phyloP scores from a whole-genome alignment of 2,329 filamentous ascomycete genomes.

The Aspergillus thermomutatus region DNA sequence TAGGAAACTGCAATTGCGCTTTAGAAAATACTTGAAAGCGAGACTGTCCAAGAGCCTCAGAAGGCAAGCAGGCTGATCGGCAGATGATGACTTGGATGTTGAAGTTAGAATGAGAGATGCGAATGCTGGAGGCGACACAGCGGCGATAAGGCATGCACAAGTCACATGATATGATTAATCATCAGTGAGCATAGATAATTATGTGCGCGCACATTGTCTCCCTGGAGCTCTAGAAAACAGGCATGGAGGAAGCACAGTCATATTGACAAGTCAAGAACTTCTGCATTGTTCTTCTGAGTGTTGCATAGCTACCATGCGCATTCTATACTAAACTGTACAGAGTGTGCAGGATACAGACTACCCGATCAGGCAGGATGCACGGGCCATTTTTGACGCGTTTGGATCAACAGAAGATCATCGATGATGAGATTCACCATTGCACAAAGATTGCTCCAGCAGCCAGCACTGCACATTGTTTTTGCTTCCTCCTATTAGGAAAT shows the following conservation, averaged over 20 bases:
- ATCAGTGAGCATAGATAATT: not conserved
- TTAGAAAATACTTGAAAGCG: not conserved
- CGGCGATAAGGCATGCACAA: not conserved
- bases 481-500: not conserved
- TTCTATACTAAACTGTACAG: not conserved
- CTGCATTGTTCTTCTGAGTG: not conserved
- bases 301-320: not conserved
- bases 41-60: not conserved
- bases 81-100: not conserved
- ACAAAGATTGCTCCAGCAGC: constrained; percentile 45
- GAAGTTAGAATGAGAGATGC: not conserved
- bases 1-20: not conserved
- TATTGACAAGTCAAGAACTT: constrained; percentile 3
- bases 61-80: not conserved
- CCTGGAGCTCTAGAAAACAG: not conserved
- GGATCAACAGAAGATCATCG: not conserved
- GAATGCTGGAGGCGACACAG: not conserved
- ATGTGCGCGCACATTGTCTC: not conserved
- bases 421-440: not conserved
- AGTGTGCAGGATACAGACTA: not conserved
- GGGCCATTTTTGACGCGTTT: not conserved
- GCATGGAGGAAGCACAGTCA: not conserved
- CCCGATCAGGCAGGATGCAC: constrained; percentile 3
- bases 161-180: not conserved
- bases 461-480: not conserved